phyloP scores from a whole-genome alignment of 768 basidiomycete genomes.

The Mycena epipterygia region DNA sequence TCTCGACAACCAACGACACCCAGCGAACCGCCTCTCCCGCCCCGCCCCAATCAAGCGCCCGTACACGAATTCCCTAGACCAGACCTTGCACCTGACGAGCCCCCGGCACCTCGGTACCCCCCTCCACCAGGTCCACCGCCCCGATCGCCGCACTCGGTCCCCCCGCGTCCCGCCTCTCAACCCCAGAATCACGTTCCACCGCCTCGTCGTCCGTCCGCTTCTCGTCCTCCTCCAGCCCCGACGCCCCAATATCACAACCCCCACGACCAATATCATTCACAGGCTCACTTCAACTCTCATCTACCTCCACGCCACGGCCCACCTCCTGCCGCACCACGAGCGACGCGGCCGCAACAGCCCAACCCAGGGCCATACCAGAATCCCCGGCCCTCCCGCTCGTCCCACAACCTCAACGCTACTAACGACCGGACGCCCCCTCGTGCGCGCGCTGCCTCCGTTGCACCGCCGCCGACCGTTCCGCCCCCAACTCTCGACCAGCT shows the following conservation, averaged over 20 bases:
- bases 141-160: slow-evolving; percentile 24
- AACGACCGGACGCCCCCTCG: slow-evolving; percentile 45
- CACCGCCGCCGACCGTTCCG: slow-evolving; percentile 51
- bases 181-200: slow-evolving; percentile 34
- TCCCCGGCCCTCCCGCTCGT: slow-evolving; percentile 40
- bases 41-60: slow-evolving; percentile 45
- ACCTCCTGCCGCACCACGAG: slow-evolving; percentile 28
- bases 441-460: slow-evolving; percentile 59
- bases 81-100: slow-evolving; percentile 67
- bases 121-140: slow-evolving; percentile 41
- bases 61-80: slow-evolving; percentile 67
- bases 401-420: slow-evolving; percentile 36
- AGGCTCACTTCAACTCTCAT: slow-evolving; percentile 37
- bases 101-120: slow-evolving; percentile 39
- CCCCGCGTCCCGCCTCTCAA: slow-evolving; percentile 37
- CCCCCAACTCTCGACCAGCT: slow-evolving; percentile 79
- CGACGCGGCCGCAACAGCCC: slow-evolving; percentile 27
- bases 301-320: slow-evolving; percentile 28
- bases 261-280: slow-evolving; percentile 38
- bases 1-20: slow-evolving; percentile 53
- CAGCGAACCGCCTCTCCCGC: slow-evolving; percentile 50
- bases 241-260: slow-evolving; percentile 29
- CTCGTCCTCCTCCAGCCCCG: slow-evolving; percentile 25
- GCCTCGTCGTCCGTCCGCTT: slow-evolving; percentile 40
- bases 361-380: slow-evolving; percentile 20